phyloP scores from a whole-genome alignment of 257 asterid species.

The Cynanchum wilfordii region DNA sequence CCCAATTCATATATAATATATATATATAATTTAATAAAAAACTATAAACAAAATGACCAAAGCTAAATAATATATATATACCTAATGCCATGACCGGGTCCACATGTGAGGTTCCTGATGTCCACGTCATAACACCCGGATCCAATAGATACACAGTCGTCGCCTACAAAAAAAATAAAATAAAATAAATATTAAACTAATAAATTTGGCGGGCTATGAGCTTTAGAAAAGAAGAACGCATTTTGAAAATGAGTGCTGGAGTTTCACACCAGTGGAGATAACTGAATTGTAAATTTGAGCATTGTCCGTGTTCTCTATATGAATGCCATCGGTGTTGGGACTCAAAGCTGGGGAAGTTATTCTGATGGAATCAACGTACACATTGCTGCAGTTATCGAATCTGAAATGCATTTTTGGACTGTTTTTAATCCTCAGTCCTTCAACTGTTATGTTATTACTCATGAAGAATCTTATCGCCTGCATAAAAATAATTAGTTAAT shows the following conservation, averaged over 20 bases:
- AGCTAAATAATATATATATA: too few species aligned
- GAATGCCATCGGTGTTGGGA: slow-evolving; percentile 68
- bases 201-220: too few species aligned
- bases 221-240: too few species aligned
- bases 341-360: slow-evolving; percentile 51
- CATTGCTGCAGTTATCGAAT: slow-evolving; percentile 50
- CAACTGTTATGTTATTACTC: slow-evolving; percentile 53
- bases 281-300: slow-evolving; percentile 47
- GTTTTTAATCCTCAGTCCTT: slow-evolving; percentile 43
- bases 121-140: slow-evolving; percentile 58
- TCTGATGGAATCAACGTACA: slow-evolving; percentile 42
- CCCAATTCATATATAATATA: not conserved
- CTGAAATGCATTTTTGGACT: slow-evolving; percentile 66
- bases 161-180: slow-evolving; percentile 27
- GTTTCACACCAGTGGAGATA: slow-evolving; percentile 38
- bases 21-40: too few species aligned
- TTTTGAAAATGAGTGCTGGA: too few species aligned
- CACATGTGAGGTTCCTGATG: slow-evolving; percentile 59
- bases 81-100: slow-evolving; percentile 71
- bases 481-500: not conserved
- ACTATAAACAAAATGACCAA: too few species aligned
- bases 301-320: slow-evolving; percentile 50
- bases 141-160: slow-evolving; percentile 65
- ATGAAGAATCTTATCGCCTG: slow-evolving; percentile 63
- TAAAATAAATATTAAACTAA: too few species aligned